Conservation (phyloP, 139 green algal species). For the Chlorella sp. region DNA sequence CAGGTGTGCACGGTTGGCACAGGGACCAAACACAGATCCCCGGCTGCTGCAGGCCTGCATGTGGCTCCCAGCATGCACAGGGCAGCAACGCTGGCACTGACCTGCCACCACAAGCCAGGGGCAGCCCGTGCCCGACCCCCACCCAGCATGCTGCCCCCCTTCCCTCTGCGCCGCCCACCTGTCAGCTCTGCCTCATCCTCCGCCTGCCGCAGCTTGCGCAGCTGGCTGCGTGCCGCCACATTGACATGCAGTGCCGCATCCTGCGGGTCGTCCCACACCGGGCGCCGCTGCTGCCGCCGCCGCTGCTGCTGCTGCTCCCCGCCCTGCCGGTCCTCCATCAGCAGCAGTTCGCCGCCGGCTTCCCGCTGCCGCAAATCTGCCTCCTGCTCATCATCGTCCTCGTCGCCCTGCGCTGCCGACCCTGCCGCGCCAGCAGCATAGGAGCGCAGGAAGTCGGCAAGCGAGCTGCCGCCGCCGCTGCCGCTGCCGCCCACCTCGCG, state of each 20-base stretch:
- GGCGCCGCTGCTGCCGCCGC: slow-evolving; percentile 3
- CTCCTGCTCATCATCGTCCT: background rate
- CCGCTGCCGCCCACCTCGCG: slow-evolving; percentile 11
- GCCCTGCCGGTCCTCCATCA: slow-evolving; percentile 38
- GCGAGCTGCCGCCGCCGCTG: background rate
- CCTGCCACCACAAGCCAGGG: too few species aligned
- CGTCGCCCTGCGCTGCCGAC: background rate
- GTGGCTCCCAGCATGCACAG: too few species aligned
- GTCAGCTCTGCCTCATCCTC: slow-evolving; percentile 63
- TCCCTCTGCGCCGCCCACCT: slow-evolving; percentile 37
- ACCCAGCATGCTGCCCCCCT: background rate
- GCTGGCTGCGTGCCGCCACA: slow-evolving; percentile 48
- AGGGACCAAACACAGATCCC: background rate
- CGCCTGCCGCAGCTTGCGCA: slow-evolving; percentile 76
- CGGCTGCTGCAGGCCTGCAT: background rate
- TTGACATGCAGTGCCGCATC: slow-evolving; percentile 62
- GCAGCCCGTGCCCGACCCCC: background rate
- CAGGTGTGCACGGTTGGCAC: background rate
- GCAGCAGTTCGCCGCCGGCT: background rate
- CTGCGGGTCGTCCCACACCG: slow-evolving; percentile 78
- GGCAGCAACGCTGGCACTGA: too few species aligned
- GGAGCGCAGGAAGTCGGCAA: slow-evolving; percentile 17
- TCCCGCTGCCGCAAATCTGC: background rate
- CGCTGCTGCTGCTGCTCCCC: background rate
- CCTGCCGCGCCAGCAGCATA: background rate